These are phyloP conservation scores for Chrysoporthe cubensis DNA, from an alignment of 2,329 filamentous ascomycete species.

Conservation along the genomic window DNA sequence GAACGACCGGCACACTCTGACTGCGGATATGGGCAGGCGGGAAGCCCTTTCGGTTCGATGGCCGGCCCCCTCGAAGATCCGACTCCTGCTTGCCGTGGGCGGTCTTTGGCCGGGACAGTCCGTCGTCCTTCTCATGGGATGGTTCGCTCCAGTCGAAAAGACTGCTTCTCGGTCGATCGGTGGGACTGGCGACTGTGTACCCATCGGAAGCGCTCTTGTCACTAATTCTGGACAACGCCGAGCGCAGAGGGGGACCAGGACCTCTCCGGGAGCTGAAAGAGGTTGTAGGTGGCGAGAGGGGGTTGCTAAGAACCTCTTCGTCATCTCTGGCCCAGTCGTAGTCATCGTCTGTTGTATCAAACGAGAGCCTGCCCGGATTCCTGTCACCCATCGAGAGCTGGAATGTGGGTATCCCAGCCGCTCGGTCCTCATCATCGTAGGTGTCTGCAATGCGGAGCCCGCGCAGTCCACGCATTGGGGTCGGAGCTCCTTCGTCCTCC, in stretches of 20 bases:
- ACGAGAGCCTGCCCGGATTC: slow-evolving; percentile 55
- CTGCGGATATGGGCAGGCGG: slow-evolving; percentile 74
- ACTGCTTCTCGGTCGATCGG: slow-evolving; percentile 65
- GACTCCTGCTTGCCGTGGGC: slow-evolving; percentile 76
- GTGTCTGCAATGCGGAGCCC: slow-evolving; percentile 34
- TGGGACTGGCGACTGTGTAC: slow-evolving; percentile 36
- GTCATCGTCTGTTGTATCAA: slow-evolving; percentile 63
- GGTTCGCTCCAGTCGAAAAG: slow-evolving; percentile 82
- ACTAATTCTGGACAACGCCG: slow-evolving; percentile 58
- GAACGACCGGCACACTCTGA: slow-evolving; percentile 75
- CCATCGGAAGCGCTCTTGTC: slow-evolving; percentile 48
- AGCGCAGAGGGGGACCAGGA: slow-evolving; percentile 57
- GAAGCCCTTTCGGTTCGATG: slow-evolving; percentile 68
- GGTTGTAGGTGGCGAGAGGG: slow-evolving; percentile 61
- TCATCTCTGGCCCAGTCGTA: slow-evolving; percentile 66
- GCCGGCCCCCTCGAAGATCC: slow-evolving; percentile 71
- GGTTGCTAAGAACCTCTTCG: slow-evolving; percentile 56
- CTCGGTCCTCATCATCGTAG: slow-evolving; percentile 30
- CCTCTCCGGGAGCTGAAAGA: slow-evolving; percentile 56
- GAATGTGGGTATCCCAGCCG: slow-evolving; percentile 25
- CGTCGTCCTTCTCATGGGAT: slow-evolving; percentile 65
- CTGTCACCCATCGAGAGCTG: slow-evolving; percentile 29
- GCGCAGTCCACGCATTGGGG: slow-evolving; percentile 50
- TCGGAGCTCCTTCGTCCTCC: slow-evolving; percentile 62
- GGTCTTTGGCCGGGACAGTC: slow-evolving; percentile 69